Evolutionary conservation across 2,329 filamentous ascomycete species (phyloP).

Genomic region (Cladosporium oxysporum): DNA sequence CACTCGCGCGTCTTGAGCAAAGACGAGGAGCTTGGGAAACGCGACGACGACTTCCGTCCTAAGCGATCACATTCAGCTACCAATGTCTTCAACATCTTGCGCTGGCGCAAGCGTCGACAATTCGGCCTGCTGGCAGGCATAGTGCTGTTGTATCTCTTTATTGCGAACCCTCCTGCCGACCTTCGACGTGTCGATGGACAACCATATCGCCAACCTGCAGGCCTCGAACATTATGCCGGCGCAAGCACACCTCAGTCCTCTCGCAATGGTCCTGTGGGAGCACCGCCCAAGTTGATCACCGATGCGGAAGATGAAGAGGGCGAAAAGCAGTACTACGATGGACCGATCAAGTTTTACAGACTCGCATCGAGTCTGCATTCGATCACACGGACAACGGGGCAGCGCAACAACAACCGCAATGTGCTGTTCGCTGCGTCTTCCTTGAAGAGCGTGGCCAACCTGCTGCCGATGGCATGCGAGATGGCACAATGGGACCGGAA

Average conservation of each 20-base stretch:
- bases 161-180: conserved; percentile 63
- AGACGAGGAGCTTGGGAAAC: conserved; percentile 66
- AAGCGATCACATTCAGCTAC: conserved; percentile 26
- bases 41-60: conserved; percentile 61
- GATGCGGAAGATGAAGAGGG: conserved; percentile 25
- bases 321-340: conserved; percentile 60
- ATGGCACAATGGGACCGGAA: conserved; percentile 73
- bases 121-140: conserved; percentile 44
- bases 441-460: conserved; percentile 67
- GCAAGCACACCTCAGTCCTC: background rate
- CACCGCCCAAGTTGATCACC: conserved; percentile 28
- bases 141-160: conserved; percentile 62
- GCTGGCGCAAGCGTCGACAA: conserved; percentile 54
- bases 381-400: conserved; percentile 57
- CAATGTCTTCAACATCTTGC: conserved; percentile 34
- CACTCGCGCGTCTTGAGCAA: conserved; percentile 31
- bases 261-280: conserved; percentile 25
- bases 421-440: conserved; percentile 78
- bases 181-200: conserved; percentile 34
- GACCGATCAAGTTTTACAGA: conserved; percentile 67
- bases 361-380: conserved; percentile 65
- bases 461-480: conserved; percentile 82
- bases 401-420: conserved; percentile 61
- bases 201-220: conserved; percentile 6
- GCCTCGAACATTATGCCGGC: background rate